Evolutionary conservation across 805 yeast species (phyloP).

Genomic region (Novakomyces olei): DNA sequence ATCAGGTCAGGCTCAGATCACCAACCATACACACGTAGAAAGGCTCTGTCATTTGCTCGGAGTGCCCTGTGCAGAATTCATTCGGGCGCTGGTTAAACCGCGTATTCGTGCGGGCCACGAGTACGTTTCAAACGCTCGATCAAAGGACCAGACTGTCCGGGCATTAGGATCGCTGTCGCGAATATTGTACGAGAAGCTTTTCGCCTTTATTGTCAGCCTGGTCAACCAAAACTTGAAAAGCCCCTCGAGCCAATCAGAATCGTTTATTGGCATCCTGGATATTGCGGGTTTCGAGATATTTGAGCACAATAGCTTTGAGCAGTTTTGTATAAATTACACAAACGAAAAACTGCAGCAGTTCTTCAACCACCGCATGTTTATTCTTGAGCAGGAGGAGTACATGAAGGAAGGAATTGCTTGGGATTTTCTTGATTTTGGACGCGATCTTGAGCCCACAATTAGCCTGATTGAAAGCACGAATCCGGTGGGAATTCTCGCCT

Average conservation of each 20-base stretch:
- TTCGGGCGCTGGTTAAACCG: conserved; percentile 46
- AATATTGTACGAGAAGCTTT: conserved; percentile 62
- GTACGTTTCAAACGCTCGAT: conserved; percentile 54
- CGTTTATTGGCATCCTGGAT: conserved; percentile 71
- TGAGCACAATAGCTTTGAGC: conserved; percentile 88
- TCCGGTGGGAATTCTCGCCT: conserved; percentile 64
- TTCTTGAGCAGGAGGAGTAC: conserved; percentile 93
- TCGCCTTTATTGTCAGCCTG: conserved; percentile 50
- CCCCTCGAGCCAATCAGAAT: conserved; percentile 18
- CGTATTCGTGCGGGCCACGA: conserved; percentile 83
- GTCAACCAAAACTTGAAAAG: conserved; percentile 49
- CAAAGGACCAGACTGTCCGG: conserved; percentile 56
- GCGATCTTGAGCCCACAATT: conserved; percentile 82
- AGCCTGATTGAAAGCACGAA: conserved; percentile 60
- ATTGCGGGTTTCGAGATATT: conserved; percentile 96
- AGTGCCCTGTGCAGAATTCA: conserved; percentile 30
- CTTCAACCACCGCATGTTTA: conserved; percentile 85
- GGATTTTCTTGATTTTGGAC: conserved; percentile 85
- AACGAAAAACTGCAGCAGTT: conserved; percentile 92
- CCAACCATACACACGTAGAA: conserved; percentile 29
- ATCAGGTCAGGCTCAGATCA: conserved; percentile 45
- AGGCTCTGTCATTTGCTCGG: conserved; percentile 43
- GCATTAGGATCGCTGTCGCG: conserved; percentile 76
- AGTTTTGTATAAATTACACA: conserved; percentile 87
- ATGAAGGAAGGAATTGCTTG: conserved; percentile 84